phyloP scores from a whole-genome alignment of 176 grass and related monocot species.

The Pharus latifolius region DNA sequence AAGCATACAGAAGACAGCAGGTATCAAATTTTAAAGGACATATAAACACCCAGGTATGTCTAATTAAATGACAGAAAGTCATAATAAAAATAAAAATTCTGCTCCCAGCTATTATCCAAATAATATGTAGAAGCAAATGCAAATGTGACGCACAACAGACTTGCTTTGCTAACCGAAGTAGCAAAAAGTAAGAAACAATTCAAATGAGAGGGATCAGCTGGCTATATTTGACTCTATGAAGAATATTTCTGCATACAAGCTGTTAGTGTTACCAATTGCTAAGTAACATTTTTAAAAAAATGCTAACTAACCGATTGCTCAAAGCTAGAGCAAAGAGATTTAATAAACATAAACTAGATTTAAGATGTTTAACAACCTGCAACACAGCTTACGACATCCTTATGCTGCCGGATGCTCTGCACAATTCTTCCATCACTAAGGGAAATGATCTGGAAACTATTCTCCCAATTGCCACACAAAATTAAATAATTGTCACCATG shows the following conservation, averaged over 20 bases:
- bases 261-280: not conserved
- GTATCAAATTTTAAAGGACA: not conserved
- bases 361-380: slow-evolving; percentile 53
- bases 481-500: slow-evolving; percentile 85
- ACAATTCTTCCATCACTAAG: slow-evolving; percentile 87
- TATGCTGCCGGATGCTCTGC: slow-evolving; percentile 91
- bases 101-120: not conserved
- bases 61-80: not conserved
- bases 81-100: not conserved
- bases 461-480: slow-evolving; percentile 96
- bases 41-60: not conserved
- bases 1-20: not conserved
- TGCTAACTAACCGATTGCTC: not conserved
- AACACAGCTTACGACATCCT: slow-evolving; percentile 95
- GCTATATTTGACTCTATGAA: not conserved
- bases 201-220: not conserved
- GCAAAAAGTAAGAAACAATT: not conserved
- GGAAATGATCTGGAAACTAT: slow-evolving; percentile 96
- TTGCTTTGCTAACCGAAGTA: not conserved
- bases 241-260: not conserved
- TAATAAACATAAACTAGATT: slow-evolving; percentile 4
- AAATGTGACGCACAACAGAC: not conserved
- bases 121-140: not conserved
- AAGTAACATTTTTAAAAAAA: slow-evolving; percentile 7
- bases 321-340: slow-evolving; percentile 12